Base-by-base conservation (phyloP, 495 filamentous ascomycete genomes). In the Hypomontagnella submonticulosa region DNA sequence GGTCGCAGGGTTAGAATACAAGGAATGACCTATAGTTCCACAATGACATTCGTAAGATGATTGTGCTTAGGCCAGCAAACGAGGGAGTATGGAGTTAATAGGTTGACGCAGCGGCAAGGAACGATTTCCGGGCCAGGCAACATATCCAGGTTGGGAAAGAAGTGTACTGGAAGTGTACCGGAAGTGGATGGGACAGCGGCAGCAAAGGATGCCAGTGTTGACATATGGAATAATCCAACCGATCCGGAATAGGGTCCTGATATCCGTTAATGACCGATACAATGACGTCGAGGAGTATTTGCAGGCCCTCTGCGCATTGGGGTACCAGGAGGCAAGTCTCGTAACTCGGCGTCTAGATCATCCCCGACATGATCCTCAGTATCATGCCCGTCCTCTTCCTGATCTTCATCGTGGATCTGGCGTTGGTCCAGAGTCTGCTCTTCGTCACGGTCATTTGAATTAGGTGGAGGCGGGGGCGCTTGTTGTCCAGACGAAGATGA, bases 341-440 rank as follows among this genome's bases (percentile, higher is more conserved):
- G 69, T 16, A 47, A 4, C 33, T 66, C 59, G 1, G 33, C 32
- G 18, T 61, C 63, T 12, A 18, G 57, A 55, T 15, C 57, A 32
- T 66, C 58, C 30, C 66, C 65, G n/a, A 69, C 74, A 6, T 60
- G 69, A 11, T 68, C 73, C 6, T 67, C 67, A 0, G 61, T 63
- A 34, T 66, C 70, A 12, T 67, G 57, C 0, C 46, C 66, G 6
- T 56, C 43, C 1, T 68, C 67, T 9, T 64, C 66, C n/a, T 60
- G 42, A 8, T 73, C 75, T 46, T 77, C 74, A 3, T 71, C 70
- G 33, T 69, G 63, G n/a, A 72, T 67, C 48, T 77, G 70, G 15
- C 72, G 71, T 7, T 76, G 73, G 19, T 79, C 71, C 4, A 75
- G 65, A 18, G 75, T 67, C n/a, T 78, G 76, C 36, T 79, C 77